phyloP scores from a whole-genome alignment of 441 rosid genomes.

The Euphorbia corollata region DNA sequence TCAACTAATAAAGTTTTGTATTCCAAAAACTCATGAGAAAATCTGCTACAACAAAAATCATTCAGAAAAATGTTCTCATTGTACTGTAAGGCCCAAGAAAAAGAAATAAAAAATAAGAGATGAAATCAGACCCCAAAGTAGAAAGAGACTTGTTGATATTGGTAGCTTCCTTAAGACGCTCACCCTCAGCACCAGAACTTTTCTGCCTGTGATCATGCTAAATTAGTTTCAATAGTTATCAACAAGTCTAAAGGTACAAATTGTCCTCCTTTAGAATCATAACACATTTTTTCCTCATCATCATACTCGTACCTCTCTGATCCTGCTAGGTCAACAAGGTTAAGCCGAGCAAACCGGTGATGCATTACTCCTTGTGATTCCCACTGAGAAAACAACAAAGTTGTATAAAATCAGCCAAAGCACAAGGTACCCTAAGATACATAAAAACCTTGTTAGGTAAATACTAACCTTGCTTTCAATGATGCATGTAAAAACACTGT shows the following conservation, averaged over 20 bases:
- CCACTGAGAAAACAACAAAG: constrained; percentile 49
- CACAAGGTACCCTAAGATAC: not conserved
- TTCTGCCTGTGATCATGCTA: constrained; percentile 54
- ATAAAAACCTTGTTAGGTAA: constrained; percentile 17
- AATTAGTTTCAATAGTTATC: not conserved
- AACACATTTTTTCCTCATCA: not conserved
- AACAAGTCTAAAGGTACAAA: not conserved
- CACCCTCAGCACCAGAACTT: constrained; percentile 99
- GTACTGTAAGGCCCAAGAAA: constrained; percentile 1
- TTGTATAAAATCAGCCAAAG: constrained; percentile 9
- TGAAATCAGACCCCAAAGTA: constrained; percentile 63
- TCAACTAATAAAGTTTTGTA: constrained; percentile 12
- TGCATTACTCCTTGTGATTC: constrained; percentile 94
- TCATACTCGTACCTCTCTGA: constrained; percentile 68
- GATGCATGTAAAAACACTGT: constrained; percentile 92
- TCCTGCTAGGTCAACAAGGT: constrained; percentile 97
- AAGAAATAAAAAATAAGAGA: constrained; percentile 4
- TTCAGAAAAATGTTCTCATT: constrained; percentile 3
- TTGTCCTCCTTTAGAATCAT: not conserved
- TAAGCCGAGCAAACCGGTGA: constrained; percentile 94
- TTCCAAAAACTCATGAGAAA: not conserved
- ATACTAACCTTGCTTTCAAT: constrained; percentile 86
- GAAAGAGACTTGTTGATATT: constrained; percentile 98
- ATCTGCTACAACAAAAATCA: not conserved
- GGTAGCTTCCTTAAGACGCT: constrained; percentile 97